A percentile compares a stretch with the other conserved stretches of the same genome.
Conservation (phyloP, 805 yeast species). For the Ogataea angusta region DNA sequence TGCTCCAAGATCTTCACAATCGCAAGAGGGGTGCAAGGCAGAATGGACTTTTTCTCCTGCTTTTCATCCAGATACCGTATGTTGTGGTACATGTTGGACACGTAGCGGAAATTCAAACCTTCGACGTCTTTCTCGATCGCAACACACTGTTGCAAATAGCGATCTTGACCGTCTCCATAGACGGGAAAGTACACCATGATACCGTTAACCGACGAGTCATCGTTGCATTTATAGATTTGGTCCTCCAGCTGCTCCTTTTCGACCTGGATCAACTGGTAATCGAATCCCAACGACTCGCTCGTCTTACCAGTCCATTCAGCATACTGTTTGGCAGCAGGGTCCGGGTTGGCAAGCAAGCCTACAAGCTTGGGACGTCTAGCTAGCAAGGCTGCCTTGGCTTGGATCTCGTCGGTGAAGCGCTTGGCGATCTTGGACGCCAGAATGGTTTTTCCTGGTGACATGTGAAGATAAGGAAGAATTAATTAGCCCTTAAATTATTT, state of each 20-base stretch:
- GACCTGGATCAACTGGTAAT: conserved; percentile 71
- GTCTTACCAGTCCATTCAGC: conserved; percentile 97
- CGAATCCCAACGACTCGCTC: conserved; percentile 78
- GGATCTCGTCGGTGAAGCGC: conserved; percentile 70
- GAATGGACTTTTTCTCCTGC: conserved; percentile 69
- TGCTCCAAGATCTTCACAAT: conserved; percentile 90
- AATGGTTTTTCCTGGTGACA: conserved; percentile 69
- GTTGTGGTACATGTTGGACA: conserved; percentile 94
- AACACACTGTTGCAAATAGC: conserved; percentile 90
- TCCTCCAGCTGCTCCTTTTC: conserved; percentile 82
- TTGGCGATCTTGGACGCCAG: conserved; percentile 88
- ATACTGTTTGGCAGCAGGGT: conserved; percentile 93
- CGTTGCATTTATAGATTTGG: conserved; percentile 76
- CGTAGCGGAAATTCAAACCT: conserved; percentile 85
- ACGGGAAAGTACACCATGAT: conserved; percentile 98
- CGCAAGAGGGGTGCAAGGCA: conserved; percentile 97
- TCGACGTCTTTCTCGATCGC: conserved; percentile 93
- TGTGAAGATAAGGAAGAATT: conserved; percentile 1
- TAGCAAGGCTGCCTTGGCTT: conserved; percentile 50
- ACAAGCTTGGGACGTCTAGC: conserved; percentile 68
- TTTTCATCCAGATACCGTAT: conserved; percentile 73
- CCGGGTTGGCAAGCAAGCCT: conserved; percentile 87
- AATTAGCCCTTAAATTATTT: not conserved
- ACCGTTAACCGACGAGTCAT: conserved; percentile 74
- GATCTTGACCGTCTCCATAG: conserved; percentile 92